Conservation (phyloP, 106 monocot species). For the Acanthochlamys bracteata region DNA sequence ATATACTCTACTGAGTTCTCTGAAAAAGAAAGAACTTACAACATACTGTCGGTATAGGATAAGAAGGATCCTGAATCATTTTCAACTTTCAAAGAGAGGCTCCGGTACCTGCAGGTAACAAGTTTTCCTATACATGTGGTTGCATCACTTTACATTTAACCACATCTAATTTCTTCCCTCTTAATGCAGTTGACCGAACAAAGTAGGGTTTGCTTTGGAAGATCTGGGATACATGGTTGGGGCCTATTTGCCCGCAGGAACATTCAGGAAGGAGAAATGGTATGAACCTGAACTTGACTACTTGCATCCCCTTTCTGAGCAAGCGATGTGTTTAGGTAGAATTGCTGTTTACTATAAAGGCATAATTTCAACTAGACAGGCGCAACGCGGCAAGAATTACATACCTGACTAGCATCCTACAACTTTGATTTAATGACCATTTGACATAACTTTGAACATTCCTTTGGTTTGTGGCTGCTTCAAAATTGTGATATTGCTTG, state of each 20-base stretch:
- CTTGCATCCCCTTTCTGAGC: not conserved
- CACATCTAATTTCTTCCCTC: constrained; percentile 4
- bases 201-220: constrained; percentile 77
- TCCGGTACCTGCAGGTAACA: constrained; percentile 62
- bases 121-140: not conserved
- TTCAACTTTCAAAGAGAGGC: constrained; percentile 74
- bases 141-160: constrained; percentile 1
- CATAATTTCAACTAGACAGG: no score
- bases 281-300: constrained; percentile 17
- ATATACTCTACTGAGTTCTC: not conserved
- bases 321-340: not conserved
- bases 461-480: no score
- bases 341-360: not conserved
- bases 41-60: constrained; percentile 26
- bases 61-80: constrained; percentile 46
- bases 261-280: constrained; percentile 99
- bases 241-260: constrained; percentile 84
- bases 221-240: constrained; percentile 99
- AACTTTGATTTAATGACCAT: no score
- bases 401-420: no score
- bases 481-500: no score
- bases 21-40: not conserved
- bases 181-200: constrained; percentile 72
- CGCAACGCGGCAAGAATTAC: no score
- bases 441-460: no score